Evolutionary conservation across 257 asterid genomes (phyloP).

Genomic region (Handroanthus guayacan): DNA sequence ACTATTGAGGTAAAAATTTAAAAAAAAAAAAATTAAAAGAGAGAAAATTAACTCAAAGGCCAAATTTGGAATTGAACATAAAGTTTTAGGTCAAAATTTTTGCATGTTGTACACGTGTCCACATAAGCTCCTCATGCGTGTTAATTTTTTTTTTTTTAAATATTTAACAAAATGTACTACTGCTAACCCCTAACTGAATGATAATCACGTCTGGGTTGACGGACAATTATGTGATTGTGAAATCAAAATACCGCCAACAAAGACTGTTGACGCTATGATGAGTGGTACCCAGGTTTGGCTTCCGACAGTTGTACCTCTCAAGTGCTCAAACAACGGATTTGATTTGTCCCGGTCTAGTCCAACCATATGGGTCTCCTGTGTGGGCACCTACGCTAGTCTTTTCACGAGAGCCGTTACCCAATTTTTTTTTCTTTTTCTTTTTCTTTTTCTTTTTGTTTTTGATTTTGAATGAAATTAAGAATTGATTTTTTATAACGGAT

Average conservation of each 20-base stretch:
- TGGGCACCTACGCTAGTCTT: slow-evolving; percentile 8
- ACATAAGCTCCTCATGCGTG: too few species aligned
- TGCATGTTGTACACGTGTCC: too few species aligned
- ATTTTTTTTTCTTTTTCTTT: not conserved
- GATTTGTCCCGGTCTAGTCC: not conserved
- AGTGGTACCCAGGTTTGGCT: slow-evolving; percentile 33
- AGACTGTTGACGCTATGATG: not conserved
- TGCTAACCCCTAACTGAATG: not conserved
- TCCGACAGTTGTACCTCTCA: slow-evolving; percentile 33
- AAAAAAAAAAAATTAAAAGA: too few species aligned
- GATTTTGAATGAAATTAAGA: not conserved
- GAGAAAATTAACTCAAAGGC: too few species aligned
- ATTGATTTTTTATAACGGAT: not conserved
- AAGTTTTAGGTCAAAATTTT: too few species aligned
- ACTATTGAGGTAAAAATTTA: too few species aligned
- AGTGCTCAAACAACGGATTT: slow-evolving; percentile 1
- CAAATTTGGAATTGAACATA: too few species aligned
- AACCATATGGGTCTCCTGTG: slow-evolving; percentile 15
- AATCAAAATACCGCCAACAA: not conserved
- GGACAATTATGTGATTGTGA: not conserved
- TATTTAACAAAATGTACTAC: too few species aligned
- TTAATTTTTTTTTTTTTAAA: too few species aligned
- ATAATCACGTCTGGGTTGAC: not conserved
- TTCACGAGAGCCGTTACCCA: slow-evolving; percentile 30
- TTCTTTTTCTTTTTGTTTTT: not conserved